Evolutionary conservation across 1,284 basidiomycete genomes (phyloP).

Genomic region (Trametes hirsuta): DNA sequence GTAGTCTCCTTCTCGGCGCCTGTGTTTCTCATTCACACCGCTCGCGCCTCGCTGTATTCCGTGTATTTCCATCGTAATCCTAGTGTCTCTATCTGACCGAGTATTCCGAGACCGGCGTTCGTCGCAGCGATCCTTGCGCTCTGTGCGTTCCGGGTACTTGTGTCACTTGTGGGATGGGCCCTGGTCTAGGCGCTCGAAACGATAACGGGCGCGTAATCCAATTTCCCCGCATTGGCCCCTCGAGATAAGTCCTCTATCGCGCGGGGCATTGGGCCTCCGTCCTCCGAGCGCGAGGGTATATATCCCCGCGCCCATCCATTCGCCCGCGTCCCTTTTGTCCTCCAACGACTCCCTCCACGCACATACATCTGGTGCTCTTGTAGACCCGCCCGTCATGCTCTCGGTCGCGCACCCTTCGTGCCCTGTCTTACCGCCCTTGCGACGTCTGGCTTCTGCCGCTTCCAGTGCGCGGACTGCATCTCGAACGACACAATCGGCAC

Average conservation of each 20-base stretch:
- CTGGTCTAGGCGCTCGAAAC: slow-evolving; percentile 1
- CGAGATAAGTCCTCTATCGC: slow-evolving; percentile 1
- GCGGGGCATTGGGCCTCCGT: not conserved
- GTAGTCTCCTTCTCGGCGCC: no score
- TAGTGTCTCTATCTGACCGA: no score
- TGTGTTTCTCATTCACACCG: no score
- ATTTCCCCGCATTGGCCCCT: not conserved
- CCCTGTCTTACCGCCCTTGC: slow-evolving; percentile 7
- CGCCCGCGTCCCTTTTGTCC: not conserved
- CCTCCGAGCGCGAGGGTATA: not conserved
- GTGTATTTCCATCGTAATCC: no score
- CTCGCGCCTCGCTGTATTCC: no score
- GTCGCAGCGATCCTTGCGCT: not conserved
- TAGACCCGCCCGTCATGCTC: not conserved
- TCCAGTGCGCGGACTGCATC: not conserved
- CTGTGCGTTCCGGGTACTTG: not conserved
- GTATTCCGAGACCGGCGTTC: no score
- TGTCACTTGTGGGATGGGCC: not conserved
- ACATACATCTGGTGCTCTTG: no score
- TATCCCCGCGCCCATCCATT: not conserved
- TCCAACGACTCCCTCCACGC: not conserved
- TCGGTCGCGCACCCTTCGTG: not conserved
- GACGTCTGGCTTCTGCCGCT: slow-evolving; percentile 2
- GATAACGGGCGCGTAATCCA: slow-evolving; percentile 9
- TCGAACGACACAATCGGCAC: not conserved